Percentiles rank a stretch among this genome's conserved stretches.
Conservation (phyloP, 805 yeast genomes). For the Grigorovia transvaalensis region DNA sequence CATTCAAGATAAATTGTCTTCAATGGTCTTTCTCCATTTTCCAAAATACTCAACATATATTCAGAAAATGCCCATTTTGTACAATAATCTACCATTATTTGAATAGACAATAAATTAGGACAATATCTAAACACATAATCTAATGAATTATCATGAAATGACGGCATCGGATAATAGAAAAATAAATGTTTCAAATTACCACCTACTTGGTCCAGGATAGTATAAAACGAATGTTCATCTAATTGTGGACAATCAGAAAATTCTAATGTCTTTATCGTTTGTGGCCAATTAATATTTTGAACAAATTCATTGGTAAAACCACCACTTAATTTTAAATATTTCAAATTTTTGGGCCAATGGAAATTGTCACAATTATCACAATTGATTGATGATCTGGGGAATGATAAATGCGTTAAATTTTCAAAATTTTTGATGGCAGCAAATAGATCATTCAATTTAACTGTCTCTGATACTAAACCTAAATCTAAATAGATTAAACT, state of each 20-base stretch:
- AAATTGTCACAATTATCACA: slow-evolving; percentile 40
- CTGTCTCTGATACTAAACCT: slow-evolving; percentile 81
- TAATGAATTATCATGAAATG: slow-evolving; percentile 53
- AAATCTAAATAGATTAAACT: slow-evolving; percentile 59
- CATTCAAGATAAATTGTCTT: slow-evolving; percentile 61
- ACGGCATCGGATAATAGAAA: slow-evolving; percentile 84
- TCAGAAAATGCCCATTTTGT: slow-evolving; percentile 42
- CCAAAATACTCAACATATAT: slow-evolving; percentile 28
- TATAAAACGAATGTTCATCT: slow-evolving; percentile 52
- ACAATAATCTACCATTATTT: slow-evolving; percentile 70
- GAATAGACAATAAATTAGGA: slow-evolving; percentile 55
- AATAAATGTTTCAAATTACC: slow-evolving; percentile 49
- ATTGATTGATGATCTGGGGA: slow-evolving; percentile 78
- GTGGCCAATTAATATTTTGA: slow-evolving; percentile 58
- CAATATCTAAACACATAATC: slow-evolving; percentile 69
- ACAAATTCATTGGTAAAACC: slow-evolving; percentile 81
- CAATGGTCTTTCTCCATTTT: slow-evolving; percentile 30
- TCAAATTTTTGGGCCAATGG: slow-evolving; percentile 71
- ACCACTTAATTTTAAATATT: slow-evolving; percentile 72
- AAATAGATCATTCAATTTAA: slow-evolving; percentile 72
- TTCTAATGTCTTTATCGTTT: slow-evolving; percentile 57
- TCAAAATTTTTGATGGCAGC: slow-evolving; percentile 55
- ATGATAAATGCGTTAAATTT: slow-evolving; percentile 61
- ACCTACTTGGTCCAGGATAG: slow-evolving; percentile 56
- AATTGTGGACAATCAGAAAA: slow-evolving; percentile 82